Evolutionary conservation across 78 protist species (phyloP), one percentile per base, ranked within the genome.

Genomic region (Guillardia theta): DNA sequence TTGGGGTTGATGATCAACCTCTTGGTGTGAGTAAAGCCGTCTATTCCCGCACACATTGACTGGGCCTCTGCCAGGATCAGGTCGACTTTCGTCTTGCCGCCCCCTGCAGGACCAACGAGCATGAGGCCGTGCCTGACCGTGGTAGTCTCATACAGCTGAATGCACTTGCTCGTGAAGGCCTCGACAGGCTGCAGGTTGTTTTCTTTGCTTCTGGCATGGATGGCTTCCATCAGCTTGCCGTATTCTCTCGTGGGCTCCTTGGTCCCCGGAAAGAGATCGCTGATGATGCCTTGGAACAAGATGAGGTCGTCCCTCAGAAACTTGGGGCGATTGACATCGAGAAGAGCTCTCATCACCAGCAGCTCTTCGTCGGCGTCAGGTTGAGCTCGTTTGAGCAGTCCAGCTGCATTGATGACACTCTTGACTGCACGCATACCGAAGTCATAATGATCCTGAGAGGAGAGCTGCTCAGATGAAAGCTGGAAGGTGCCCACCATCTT

Each of bases 41-140:
- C 43, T 3, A 97, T 96, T 1, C 97, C 98, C 10, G 97, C 97
- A 6, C 97, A 97, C 0, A 97, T 98, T 4, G 93, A 93, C 5
- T 97, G 98, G 4, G 97, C 96, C n/a, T 97, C 98, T 0, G 97
- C 98, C 45, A 97, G 87, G n/a, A 94, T 70, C n/a, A 95, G 46
- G 87, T 94, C 77, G 41, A 12, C 9, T 43, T 70, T 33, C 36
- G 83, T 64, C 94, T 96, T 96, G 90, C 95, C 95, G 19, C 47
- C 21, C 21, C 97, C 97, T 0, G 96, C n/a, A 12, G 93, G 48
- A 22, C 97, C 97, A 37, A 96, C 47, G 64, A 80, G 10, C 93
- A 96, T 94, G 54, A 96, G 92, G 39, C 95, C 88, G 77, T 96
- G 97, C 3, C 97, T 88, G 15, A 96, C 92, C 33, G 39, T 94